Conservation (phyloP, 495 filamentous ascomycete genomes). For the Chaetomidium leptoderma region DNA sequence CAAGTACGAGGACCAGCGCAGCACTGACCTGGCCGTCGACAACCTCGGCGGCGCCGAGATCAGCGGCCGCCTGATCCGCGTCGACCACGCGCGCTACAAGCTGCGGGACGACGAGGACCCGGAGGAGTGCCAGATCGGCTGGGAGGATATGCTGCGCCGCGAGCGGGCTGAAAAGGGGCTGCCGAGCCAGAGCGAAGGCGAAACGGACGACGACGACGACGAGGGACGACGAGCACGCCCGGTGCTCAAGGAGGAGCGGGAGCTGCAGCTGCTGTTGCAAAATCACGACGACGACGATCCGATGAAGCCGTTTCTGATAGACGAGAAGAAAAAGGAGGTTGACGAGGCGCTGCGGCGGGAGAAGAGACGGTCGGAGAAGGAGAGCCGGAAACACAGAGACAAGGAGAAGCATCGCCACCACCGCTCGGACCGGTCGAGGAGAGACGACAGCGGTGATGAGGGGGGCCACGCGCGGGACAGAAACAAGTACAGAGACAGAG, state of each 20-base stretch:
- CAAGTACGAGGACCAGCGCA: slow-evolving; percentile 98
- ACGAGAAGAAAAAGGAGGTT: slow-evolving; percentile 86
- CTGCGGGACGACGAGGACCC: slow-evolving; percentile 79
- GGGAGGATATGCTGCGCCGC: slow-evolving; percentile 43
- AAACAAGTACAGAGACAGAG: slow-evolving; percentile 14
- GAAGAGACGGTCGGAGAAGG: slow-evolving; percentile 38
- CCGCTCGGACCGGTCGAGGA: slow-evolving; percentile 26
- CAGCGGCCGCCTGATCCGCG: slow-evolving; percentile 72
- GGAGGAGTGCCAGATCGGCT: slow-evolving; percentile 48
- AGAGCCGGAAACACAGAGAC: slow-evolving; percentile 21
- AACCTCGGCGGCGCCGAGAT: slow-evolving; percentile 86
- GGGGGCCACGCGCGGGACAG: neutral
- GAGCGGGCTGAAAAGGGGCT: slow-evolving; percentile 39
- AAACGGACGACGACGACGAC: slow-evolving; percentile 33
- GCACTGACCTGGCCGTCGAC: slow-evolving; percentile 91
- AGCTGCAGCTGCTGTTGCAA: slow-evolving; percentile 67
- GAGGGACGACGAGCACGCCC: slow-evolving; percentile 38
- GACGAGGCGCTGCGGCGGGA: slow-evolving; percentile 59
- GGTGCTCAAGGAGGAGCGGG: slow-evolving; percentile 60
- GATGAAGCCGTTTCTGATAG: slow-evolving; percentile 86
- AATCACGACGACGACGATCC: slow-evolving; percentile 94
- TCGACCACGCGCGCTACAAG: slow-evolving; percentile 93
- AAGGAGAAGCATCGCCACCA: slow-evolving; percentile 28
- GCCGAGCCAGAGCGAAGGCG: slow-evolving; percentile 36
- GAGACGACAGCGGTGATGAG: slow-evolving; percentile 20